These are phyloP conservation scores for Claviceps africana DNA, from an alignment of 2,329 filamentous ascomycete genomes.

Conservation along the genomic window DNA sequence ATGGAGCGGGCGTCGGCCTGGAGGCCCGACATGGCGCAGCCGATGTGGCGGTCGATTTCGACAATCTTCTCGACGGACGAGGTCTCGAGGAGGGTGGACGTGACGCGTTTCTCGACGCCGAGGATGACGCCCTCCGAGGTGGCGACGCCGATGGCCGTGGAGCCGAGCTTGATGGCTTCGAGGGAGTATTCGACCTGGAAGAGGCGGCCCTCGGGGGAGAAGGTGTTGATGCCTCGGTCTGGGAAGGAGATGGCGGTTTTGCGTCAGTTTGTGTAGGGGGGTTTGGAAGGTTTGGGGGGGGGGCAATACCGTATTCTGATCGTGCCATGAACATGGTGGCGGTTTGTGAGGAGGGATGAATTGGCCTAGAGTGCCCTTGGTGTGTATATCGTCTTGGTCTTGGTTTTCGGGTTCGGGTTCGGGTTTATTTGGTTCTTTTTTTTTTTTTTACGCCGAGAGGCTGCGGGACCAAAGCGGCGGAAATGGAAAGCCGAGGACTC, in stretches of 20 bases:
- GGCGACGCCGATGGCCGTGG: conserved; percentile 93
- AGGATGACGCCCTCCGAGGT: conserved; percentile 92
- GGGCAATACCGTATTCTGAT: conserved; percentile 99
- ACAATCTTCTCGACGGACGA: conserved; percentile 99
- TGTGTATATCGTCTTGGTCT: background rate
- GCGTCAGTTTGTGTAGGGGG: background rate
- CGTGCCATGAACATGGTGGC: conserved; percentile 97
- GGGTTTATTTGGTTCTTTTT: background rate
- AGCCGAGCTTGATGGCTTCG: conserved; percentile 98
- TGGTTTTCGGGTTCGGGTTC: no score
- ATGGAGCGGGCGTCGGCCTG: conserved; percentile 96
- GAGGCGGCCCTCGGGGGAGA: conserved; percentile 97
- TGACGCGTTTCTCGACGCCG: conserved; percentile 97
- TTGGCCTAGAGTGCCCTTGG: background rate
- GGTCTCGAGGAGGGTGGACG: conserved; percentile 90
- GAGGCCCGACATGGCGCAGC: conserved; percentile 95
- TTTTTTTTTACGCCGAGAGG: background rate
- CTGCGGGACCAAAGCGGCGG: no score
- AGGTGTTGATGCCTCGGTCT: conserved; percentile 99
- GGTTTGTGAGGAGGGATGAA: conserved; percentile 18
- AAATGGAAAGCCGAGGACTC: background rate
- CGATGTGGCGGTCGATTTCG: conserved; percentile 97
- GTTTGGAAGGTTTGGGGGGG: background rate
- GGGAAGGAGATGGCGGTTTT: conserved; percentile 1
- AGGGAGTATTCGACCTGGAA: conserved; percentile 99